Evolutionary conservation across 192 early-diverging fungal species (phyloP).

Genomic region (Gamsiella multidivaricata): DNA sequence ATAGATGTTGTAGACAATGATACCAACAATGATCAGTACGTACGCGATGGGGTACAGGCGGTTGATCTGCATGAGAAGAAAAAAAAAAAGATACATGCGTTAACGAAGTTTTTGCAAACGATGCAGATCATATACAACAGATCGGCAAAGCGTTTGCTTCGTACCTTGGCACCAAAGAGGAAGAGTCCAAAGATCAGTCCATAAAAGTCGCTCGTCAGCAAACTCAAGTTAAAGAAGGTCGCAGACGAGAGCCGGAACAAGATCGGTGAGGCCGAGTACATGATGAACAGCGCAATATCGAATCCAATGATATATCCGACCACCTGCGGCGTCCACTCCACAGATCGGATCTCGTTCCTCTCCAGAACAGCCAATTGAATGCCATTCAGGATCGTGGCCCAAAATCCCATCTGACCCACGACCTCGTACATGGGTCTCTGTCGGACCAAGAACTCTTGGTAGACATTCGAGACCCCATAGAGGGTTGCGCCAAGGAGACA

Average conservation of each 20-base stretch:
- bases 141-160: no score
- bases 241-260: slow-evolving; percentile 78
- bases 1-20: slow-evolving; percentile 74
- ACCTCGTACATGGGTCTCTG: slow-evolving; percentile 79
- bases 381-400: slow-evolving; percentile 76
- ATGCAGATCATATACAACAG: no score
- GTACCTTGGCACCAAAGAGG: slow-evolving; percentile 73
- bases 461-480: slow-evolving; percentile 79
- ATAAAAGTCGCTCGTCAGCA: slow-evolving; percentile 85
- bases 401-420: slow-evolving; percentile 77
- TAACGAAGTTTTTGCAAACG: no score
- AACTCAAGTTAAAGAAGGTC: slow-evolving; percentile 81
- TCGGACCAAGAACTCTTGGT: slow-evolving; percentile 77
- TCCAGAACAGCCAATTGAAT: slow-evolving; percentile 78
- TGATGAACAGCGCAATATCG: slow-evolving; percentile 72
- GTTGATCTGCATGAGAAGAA: slow-evolving; percentile 37
- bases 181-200: slow-evolving; percentile 78
- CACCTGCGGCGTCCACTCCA: slow-evolving; percentile 29
- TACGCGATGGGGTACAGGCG: slow-evolving; percentile 76
- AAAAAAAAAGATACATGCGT: slow-evolving; percentile 4
- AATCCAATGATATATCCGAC: slow-evolving; percentile 65
- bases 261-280: slow-evolving; percentile 76
- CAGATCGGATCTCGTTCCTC: slow-evolving; percentile 60
- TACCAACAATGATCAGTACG: slow-evolving; percentile 70
- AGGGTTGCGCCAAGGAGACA: slow-evolving; percentile 77